Evolutionary conservation across 2,329 filamentous ascomycete species (phyloP).

Genomic region (Phyllosticta citriasiana): DNA sequence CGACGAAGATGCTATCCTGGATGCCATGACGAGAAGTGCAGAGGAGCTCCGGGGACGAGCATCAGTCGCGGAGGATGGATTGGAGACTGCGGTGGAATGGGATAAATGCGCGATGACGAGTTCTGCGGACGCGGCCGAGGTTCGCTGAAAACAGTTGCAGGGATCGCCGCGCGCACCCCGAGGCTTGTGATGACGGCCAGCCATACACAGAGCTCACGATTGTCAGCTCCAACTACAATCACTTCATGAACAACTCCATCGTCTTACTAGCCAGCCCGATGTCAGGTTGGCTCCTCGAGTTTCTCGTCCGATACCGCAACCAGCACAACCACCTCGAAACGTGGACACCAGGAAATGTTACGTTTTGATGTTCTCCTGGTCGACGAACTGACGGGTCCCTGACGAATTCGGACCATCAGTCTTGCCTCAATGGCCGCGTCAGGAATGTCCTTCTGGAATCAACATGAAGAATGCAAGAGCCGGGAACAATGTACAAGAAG

Average conservation of each 20-base stretch:
- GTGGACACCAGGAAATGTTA: too few species aligned
- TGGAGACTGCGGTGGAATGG: background rate
- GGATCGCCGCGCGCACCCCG: background rate
- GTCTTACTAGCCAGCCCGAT: background rate
- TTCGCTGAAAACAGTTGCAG: conserved; percentile 7
- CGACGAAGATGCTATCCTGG: conserved; percentile 6
- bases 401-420: too few species aligned
- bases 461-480: background rate
- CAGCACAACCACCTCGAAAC: background rate
- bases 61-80: conserved; percentile 4
- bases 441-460: too few species aligned
- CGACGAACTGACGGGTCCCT: too few species aligned
- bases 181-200: background rate
- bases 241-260: background rate
- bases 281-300: background rate
- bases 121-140: conserved; percentile 7
- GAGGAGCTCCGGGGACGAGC: background rate
- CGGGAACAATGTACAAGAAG: background rate
- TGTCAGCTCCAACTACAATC: conserved; percentile 4
- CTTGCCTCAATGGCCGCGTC: too few species aligned
- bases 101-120: conserved; percentile 8
- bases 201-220: conserved; percentile 5
- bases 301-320: background rate
- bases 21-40: conserved; percentile 5
- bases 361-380: too few species aligned